Base-by-base conservation (phyloP, 2,329 filamentous ascomycete species). In the Aspergillus felis region DNA sequence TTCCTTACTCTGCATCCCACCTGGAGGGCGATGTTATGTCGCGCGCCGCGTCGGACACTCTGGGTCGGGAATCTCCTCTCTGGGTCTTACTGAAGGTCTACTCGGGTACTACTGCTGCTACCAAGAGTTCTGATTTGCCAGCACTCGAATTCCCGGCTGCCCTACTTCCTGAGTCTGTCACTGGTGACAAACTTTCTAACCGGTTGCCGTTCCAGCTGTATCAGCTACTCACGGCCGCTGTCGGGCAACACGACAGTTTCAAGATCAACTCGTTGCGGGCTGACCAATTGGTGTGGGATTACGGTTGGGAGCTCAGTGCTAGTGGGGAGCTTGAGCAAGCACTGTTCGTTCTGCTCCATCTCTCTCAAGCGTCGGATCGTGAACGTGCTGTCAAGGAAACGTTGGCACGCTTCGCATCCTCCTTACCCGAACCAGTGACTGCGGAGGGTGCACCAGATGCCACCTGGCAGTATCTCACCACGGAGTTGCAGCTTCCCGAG, bases 61-160 rank as follows among this genome's bases (percentile, higher is more conserved):
- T 69, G 12, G 80, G 83, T 27, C 74, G 66, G 44, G 86, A 94
- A 68, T 92, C 96, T 69, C 81, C 95, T 7, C 80, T 97, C 1
- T 96, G 93, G 88, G 89, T 91, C 12, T 82, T 99, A 0, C 77
- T 99, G 51, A 91, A 90, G 71, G 80, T 96, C 4, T 95, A 92
- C 66, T 84, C 91, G 1, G 79, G 74, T 58, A 66, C 69, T 55
- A 68, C 65, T 58, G 67, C 68, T 57, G 61, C 64, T 41, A 57
- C 25, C 56, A 68, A 20, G 22, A 68, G 71, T 27, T 57, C 64
- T 68, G 58, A 72, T 66, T 41, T 79, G 76, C 47, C 68, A n/a
- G 55, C 67, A 12, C 53, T 74, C 27, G 63, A 71, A 48, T 69
- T 95, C 2, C 90, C 91, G 64, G 84, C 87, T 38, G 81, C 92